Evolutionary conservation across 257 asterid genomes (phyloP).

Genomic region (Solanum tarapatanum): DNA sequence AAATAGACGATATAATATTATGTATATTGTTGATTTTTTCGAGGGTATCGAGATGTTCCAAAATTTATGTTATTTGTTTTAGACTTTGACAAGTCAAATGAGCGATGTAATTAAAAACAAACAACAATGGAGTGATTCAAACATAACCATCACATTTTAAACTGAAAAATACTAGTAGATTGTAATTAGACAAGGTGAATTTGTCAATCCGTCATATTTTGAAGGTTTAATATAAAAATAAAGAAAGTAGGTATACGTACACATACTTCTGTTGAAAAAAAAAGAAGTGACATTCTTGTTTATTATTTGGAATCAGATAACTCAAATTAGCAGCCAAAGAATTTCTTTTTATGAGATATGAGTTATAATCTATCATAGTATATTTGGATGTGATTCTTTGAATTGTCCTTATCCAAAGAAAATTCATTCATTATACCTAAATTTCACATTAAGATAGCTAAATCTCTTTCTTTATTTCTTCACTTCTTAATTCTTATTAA

Average conservation of each 20-base stretch:
- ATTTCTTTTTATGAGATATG: neutral
- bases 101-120: neutral
- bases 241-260: neutral
- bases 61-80: neutral
- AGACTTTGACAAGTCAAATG: neutral
- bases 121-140: neutral
- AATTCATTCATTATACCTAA: neutral
- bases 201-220: neutral
- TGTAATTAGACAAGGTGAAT: neutral
- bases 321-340: neutral
- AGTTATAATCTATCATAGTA: neutral
- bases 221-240: neutral
- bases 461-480: neutral
- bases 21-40: too few relatives aligned
- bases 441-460: neutral
- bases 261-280: neutral
- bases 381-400: neutral
- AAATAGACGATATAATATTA: too few relatives aligned
- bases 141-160: neutral
- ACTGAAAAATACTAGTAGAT: neutral
- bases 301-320: neutral
- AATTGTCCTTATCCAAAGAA: neutral
- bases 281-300: neutral
- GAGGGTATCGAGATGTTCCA: neutral
- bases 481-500: neutral